Conservation (phyloP, 2,329 filamentous ascomycete genomes). For the Calonectria pseudoturangicola region DNA sequence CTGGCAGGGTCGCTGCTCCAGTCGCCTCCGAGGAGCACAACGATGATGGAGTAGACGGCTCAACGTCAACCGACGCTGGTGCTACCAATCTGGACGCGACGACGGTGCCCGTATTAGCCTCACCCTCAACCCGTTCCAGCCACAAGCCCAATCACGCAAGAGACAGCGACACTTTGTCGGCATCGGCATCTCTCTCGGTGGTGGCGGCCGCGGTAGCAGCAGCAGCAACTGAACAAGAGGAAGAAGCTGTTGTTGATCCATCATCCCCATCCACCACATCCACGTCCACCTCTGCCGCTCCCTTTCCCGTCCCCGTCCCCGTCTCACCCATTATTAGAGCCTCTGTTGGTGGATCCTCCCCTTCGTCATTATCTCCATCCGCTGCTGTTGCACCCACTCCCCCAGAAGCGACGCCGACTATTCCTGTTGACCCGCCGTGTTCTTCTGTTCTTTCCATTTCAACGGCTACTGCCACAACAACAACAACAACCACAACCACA, state of each 20-base stretch:
- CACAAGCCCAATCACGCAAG: slow-evolving; percentile 7
- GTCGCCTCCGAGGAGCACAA: background rate
- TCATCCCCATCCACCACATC: no score
- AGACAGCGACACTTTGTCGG: slow-evolving; percentile 6
- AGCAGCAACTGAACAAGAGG: slow-evolving; percentile 28
- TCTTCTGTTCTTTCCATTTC: slow-evolving; percentile 32
- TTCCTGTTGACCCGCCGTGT: slow-evolving; percentile 19
- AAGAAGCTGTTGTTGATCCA: slow-evolving; percentile 23
- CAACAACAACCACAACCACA: background rate
- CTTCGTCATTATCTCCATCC: slow-evolving; percentile 41
- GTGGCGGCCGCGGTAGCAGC: slow-evolving; percentile 8
- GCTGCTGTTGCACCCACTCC: slow-evolving; percentile 26
- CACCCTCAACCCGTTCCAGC: slow-evolving; percentile 4
- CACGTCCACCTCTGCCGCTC: slow-evolving; percentile 37
- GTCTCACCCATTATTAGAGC: slow-evolving; percentile 43
- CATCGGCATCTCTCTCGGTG: slow-evolving; percentile 38
- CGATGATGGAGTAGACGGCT: slow-evolving; percentile 8
- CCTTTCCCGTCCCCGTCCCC: slow-evolving; percentile 37
- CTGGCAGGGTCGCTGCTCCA: slow-evolving; percentile 29
- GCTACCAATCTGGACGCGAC: background rate
- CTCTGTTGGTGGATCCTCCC: slow-evolving; percentile 49
- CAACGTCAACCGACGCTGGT: background rate
- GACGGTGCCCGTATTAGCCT: slow-evolving; percentile 11
- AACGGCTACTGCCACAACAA: background rate
- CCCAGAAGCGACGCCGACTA: slow-evolving; percentile 19